phyloP scores from a whole-genome alignment of 2,329 filamentous ascomycete genomes.

The Lasiodiplodia theobromae region DNA sequence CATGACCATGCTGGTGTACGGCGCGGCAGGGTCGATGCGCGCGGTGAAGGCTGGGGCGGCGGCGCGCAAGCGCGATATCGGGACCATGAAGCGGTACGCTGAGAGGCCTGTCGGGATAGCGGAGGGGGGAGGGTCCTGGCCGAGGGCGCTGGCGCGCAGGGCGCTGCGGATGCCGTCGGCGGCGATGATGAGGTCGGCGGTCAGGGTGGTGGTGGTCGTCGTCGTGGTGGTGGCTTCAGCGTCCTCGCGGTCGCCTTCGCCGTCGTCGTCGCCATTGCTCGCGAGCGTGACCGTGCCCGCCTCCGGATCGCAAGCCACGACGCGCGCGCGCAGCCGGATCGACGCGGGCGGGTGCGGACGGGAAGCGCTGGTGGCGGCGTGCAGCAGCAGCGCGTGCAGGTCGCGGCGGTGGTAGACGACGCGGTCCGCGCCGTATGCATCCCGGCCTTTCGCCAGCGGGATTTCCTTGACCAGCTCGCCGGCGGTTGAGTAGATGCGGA shows the following conservation, averaged over 20 bases:
- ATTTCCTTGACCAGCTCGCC: slow-evolving; percentile 44
- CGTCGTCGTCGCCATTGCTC: neutral
- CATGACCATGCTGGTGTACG: slow-evolving; percentile 56
- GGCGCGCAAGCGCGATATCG: slow-evolving; percentile 35
- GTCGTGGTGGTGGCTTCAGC: too few relatives aligned
- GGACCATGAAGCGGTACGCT: slow-evolving; percentile 49
- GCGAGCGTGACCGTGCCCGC: slow-evolving; percentile 34
- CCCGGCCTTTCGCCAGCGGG: slow-evolving; percentile 36
- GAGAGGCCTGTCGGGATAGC: slow-evolving; percentile 48
- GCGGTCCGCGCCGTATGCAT: slow-evolving; percentile 47
- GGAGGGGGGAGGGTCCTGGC: slow-evolving; percentile 20
- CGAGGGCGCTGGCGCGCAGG: slow-evolving; percentile 38
- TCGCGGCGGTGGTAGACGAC: slow-evolving; percentile 54
- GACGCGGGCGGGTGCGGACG: neutral
- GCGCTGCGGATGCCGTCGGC: slow-evolving; percentile 30
- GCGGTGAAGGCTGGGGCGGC: slow-evolving; percentile 35
- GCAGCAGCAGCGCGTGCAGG: slow-evolving; percentile 42
- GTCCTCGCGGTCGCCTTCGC: too few relatives aligned
- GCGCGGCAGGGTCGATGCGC: slow-evolving; percentile 47
- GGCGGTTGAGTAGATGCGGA: slow-evolving; percentile 46
- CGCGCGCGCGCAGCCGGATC: slow-evolving; percentile 19
- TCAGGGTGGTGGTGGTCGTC: neutral
- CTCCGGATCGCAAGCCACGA: slow-evolving; percentile 36
- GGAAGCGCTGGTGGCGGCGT: neutral
- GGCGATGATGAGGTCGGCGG: slow-evolving; percentile 27